Evolutionary conservation across 2,329 filamentous ascomycete genomes (phyloP), one percentile per base, ranked within the genome.

Genomic region (Colletotrichum melonis): DNA sequence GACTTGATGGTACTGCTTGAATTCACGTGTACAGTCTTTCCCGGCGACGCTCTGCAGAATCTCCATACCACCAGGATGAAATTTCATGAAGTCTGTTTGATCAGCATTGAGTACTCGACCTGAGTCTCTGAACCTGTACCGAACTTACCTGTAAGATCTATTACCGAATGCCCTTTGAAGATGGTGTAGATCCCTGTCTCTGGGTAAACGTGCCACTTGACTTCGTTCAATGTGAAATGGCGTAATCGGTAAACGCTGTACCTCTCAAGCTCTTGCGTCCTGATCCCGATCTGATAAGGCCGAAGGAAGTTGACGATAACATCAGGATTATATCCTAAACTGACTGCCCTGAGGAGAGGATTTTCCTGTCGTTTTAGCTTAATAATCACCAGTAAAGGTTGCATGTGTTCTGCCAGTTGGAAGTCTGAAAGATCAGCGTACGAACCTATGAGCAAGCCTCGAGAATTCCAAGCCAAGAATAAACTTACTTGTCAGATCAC

Each of bases 131-230:
- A 30, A 4, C 8, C 1, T 1, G n/a, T 32, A 7, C 8, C 5
- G 14, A 6, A 26, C 62, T 55, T 22, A 64, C 62, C 12, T 4
- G 62, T 55, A n/a, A 64, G 26, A n/a, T 64, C 30, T 16, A 54
- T 64, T 2, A 69, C 67, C 4, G n/a, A 1, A 14, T 16, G 12
- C 8, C 38, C 38, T 42, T n/a, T 32, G 32, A 69, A 56, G 24
- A 69, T 46, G n/a, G 28, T 35, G 19, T 64, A 55, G 16, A 69
- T 35, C 0, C 58, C 67, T 14, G 57, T 38, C 30, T 69, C 67
- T 49, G 30, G n/a, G 9, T 24, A 24, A n/a, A 28, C 42, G 22
- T 63, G 57, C 59, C 58, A 35, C 9, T 28, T 63, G 24, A 69
- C 67, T 4, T 69, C 67, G 16, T 22, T 54, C 7, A 5, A 19